A percentile compares a stretch with the other conserved stretches of the same genome.
phyloP scores from a whole-genome alignment of 106 monocot species.

The Phalaenopsis aphrodite region DNA sequence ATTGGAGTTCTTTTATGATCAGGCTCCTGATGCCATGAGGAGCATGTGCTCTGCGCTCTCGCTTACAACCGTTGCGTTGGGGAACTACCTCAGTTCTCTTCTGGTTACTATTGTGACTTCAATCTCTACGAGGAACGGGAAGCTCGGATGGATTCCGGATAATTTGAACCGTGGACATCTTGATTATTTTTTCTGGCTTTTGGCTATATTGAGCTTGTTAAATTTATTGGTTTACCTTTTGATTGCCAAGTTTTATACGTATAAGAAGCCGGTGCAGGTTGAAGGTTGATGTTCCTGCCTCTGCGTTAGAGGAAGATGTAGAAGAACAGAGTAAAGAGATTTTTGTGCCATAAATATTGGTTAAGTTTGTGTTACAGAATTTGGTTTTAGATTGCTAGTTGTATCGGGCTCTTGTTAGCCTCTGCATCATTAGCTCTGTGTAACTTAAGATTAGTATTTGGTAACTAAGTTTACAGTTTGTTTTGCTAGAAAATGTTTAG shows the following conservation, averaged over 20 bases:
- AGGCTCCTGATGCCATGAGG: constrained; percentile 69
- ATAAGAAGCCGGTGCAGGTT: constrained; percentile 29
- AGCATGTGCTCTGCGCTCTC: constrained; percentile 64
- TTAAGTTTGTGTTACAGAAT: background rate
- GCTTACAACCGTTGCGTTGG: constrained; percentile 37
- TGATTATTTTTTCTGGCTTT: constrained; percentile 57
- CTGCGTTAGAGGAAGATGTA: background rate
- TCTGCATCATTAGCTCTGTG: background rate
- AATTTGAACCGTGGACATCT: constrained; percentile 53
- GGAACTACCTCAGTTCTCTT: constrained; percentile 50
- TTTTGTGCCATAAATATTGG: background rate
- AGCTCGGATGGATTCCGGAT: constrained; percentile 54
- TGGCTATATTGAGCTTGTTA: constrained; percentile 33
- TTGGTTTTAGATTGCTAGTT: background rate
- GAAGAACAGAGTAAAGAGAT: background rate
- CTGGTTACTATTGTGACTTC: constrained; percentile 39
- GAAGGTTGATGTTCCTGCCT: background rate
- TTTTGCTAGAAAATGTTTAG: too few species aligned
- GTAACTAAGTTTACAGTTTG: too few species aligned
- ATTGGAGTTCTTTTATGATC: constrained; percentile 69
- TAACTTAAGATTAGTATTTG: too few species aligned
- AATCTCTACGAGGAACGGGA: constrained; percentile 29
- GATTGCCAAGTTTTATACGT: constrained; percentile 45
- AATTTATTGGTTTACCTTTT: constrained; percentile 40
- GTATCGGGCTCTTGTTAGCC: background rate